A percentile compares a stretch with the other conserved stretches of the same genome.
Evolutionary conservation across 2,329 filamentous ascomycete species (phyloP).

Genomic region (Myriosclerotinia duriaeana): DNA sequence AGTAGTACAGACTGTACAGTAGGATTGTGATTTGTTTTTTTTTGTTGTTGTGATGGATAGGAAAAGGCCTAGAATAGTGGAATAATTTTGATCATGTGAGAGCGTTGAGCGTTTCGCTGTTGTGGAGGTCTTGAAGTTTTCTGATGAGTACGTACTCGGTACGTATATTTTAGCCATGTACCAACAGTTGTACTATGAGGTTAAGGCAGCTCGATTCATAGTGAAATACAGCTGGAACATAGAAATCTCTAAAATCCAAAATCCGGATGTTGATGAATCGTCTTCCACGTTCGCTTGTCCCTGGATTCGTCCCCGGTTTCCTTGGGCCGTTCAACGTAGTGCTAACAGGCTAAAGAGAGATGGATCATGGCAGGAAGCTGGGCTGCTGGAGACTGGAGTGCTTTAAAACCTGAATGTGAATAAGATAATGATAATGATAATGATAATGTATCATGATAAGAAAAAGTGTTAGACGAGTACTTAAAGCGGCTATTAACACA

Average conservation of each 20-base stretch:
- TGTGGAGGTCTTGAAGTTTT: background rate
- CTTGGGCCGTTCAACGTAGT: background rate
- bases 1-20: no score
- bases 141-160: background rate
- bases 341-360: background rate
- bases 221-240: no score
- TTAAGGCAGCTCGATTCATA: no score
- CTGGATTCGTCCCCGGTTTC: background rate
- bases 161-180: no score
- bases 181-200: no score
- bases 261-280: no score
- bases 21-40: background rate
- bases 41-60: no score
- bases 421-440: background rate
- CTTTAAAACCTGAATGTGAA: background rate
- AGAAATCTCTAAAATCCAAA: no score
- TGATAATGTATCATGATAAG: background rate
- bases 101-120: background rate
- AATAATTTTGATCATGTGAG: background rate
- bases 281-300: slow-evolving; percentile 7
- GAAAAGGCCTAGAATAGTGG: background rate
- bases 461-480: no score
- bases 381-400: background rate
- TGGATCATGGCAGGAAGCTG: background rate
- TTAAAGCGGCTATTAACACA: background rate